A percentile compares a stretch with the other conserved stretches of the same genome.
These are phyloP conservation scores for Pyrenopolyporus hunteri DNA, from an alignment of 495 filamentous ascomycete genomes.

Conservation along the genomic window DNA sequence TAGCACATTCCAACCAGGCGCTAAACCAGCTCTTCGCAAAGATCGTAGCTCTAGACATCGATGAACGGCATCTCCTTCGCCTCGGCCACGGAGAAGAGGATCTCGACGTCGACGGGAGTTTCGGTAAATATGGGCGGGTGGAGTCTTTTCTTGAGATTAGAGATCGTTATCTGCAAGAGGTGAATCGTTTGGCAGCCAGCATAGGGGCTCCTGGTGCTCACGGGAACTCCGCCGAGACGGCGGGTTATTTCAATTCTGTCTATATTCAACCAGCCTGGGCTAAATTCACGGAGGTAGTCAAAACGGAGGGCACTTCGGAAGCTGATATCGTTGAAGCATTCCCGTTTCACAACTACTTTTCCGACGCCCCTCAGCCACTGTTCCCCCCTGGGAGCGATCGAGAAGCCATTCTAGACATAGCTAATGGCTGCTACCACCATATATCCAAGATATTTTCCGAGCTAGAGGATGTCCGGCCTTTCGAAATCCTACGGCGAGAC, in stretches of 20 bases:
- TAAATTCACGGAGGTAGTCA: slow-evolving; percentile 72
- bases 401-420: slow-evolving; percentile 76
- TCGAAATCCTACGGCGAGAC: slow-evolving; percentile 87
- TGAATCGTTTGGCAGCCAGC: slow-evolving; percentile 81
- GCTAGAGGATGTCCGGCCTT: slow-evolving; percentile 90
- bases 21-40: slow-evolving; percentile 99
- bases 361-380: slow-evolving; percentile 83
- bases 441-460: slow-evolving; percentile 91
- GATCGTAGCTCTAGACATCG: slow-evolving; percentile 92
- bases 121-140: slow-evolving; percentile 93
- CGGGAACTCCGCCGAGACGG: slow-evolving; percentile 94
- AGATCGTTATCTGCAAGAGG: slow-evolving; percentile 76
- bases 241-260: slow-evolving; percentile 92
- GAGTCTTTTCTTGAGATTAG: slow-evolving; percentile 95
- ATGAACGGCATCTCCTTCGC: slow-evolving; percentile 90
- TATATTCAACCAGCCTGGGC: slow-evolving; percentile 89
- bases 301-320: slow-evolving; percentile 57
- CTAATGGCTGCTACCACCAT: slow-evolving; percentile 86
- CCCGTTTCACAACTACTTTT: slow-evolving; percentile 89
- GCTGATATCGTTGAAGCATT: slow-evolving; percentile 74
- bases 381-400: slow-evolving; percentile 69
- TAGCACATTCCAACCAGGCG: slow-evolving; percentile 97
- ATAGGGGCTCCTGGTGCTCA: slow-evolving; percentile 89
- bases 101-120: slow-evolving; percentile 81
- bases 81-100: slow-evolving; percentile 96